Conservation (phyloP, 768 basidiomycete species). For the Pisolithus marmoratus region DNA sequence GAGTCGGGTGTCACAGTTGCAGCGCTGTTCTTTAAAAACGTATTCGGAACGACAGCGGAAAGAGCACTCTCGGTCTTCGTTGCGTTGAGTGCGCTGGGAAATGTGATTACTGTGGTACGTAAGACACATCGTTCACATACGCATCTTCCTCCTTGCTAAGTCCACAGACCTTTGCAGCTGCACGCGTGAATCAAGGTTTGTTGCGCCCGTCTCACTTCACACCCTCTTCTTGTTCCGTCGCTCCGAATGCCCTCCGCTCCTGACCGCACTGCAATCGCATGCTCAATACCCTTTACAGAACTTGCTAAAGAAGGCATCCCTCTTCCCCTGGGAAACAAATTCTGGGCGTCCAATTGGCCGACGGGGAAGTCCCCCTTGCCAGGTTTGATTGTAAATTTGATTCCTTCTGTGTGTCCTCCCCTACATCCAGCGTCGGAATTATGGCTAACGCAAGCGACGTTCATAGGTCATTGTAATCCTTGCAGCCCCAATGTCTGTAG, state of each 20-base stretch:
- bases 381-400: constrained; percentile 50
- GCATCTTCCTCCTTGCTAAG: too few relatives aligned
- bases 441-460: constrained; percentile 37
- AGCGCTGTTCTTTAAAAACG: constrained; percentile 52
- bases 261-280: too few relatives aligned
- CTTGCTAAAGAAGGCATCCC: constrained; percentile 62
- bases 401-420: constrained; percentile 39
- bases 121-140: too few relatives aligned
- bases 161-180: constrained; percentile 42
- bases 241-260: too few relatives aligned
- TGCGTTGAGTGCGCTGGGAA: constrained; percentile 33
- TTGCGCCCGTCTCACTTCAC: not conserved
- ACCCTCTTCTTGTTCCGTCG: not conserved
- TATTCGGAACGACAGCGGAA: constrained; percentile 49
- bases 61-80: constrained; percentile 53
- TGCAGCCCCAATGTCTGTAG: constrained; percentile 46
- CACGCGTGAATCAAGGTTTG: constrained; percentile 48
- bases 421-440: not conserved
- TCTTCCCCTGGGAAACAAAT: constrained; percentile 50
- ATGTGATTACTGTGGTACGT: constrained; percentile 27
- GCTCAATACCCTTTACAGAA: constrained; percentile 25
- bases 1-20: constrained; percentile 53
- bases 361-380: constrained; percentile 52
- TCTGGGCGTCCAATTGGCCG: constrained; percentile 62
- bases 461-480: constrained; percentile 47